Conservation (phyloP, 805 yeast species). For the Metschnikowia koreensis region DNA sequence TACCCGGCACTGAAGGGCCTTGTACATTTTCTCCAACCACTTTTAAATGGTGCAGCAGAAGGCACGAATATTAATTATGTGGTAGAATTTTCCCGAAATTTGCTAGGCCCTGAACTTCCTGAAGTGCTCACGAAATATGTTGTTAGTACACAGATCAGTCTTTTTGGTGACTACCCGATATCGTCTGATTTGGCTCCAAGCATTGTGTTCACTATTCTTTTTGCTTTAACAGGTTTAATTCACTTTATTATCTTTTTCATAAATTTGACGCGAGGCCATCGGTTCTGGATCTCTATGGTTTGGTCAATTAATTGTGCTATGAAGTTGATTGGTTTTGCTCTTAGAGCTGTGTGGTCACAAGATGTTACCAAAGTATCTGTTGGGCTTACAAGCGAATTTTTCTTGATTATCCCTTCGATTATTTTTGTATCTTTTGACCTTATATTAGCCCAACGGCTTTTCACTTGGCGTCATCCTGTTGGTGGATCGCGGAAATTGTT, state of each 20-base stretch:
- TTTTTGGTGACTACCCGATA: constrained; percentile 23
- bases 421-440: constrained; percentile 21
- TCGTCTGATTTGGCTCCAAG: constrained; percentile 19
- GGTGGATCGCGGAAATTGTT: constrained; percentile 23
- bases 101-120: constrained; percentile 15
- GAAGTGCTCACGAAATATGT: constrained; percentile 12
- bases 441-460: constrained; percentile 24
- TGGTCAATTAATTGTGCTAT: constrained; percentile 17
- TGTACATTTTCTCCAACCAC: constrained; percentile 12
- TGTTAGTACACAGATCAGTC: constrained; percentile 16
- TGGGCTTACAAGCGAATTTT: constrained; percentile 20
- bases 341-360: constrained; percentile 19
- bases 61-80: constrained; percentile 18
- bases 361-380: constrained; percentile 15
- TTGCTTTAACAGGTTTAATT: constrained; percentile 14
- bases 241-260: constrained; percentile 18
- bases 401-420: constrained; percentile 20
- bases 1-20: constrained; percentile 20
- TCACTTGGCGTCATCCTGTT: constrained; percentile 28
- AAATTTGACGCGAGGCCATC: constrained; percentile 22
- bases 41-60: constrained; percentile 14
- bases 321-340: constrained; percentile 17
- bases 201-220: constrained; percentile 17
- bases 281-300: constrained; percentile 21
- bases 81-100: constrained; percentile 7